These are phyloP conservation scores for Chrysanthemum lavandulifolium DNA, from an alignment of 129 eudicot genomes.

Conservation along the genomic window DNA sequence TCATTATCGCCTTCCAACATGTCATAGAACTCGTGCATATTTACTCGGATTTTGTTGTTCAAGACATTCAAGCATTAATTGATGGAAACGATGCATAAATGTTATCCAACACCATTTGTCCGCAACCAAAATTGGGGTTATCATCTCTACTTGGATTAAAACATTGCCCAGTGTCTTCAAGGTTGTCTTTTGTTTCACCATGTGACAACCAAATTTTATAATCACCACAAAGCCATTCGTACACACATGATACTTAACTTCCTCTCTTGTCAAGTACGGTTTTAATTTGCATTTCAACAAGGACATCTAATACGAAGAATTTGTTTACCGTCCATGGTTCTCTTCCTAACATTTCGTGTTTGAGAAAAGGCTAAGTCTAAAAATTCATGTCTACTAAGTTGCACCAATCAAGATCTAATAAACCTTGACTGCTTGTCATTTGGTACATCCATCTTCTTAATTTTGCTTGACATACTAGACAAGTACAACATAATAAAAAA, in stretches of 20 bases:
- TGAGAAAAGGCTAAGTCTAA: neutral
- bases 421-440: neutral
- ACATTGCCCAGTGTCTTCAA: neutral
- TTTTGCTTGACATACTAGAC: too few relatives aligned
- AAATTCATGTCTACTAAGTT: neutral
- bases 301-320: neutral
- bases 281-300: neutral
- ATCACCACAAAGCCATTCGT: neutral
- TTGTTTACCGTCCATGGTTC: neutral
- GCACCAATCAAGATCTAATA: neutral
- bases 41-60: too few relatives aligned
- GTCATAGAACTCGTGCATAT: too few relatives aligned
- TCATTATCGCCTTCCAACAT: too few relatives aligned
- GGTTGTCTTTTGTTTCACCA: neutral
- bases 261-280: neutral
- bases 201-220: neutral
- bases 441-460: too few relatives aligned
- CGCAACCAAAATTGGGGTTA: neutral
- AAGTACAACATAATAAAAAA: too few relatives aligned
- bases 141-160: neutral
- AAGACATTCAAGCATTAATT: too few relatives aligned
- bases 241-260: neutral
- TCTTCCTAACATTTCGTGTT: neutral
- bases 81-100: neutral
- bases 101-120: neutral